phyloP scores from a whole-genome alignment of 176 grass and related monocot genomes.

The Aegilops longissima region DNA sequence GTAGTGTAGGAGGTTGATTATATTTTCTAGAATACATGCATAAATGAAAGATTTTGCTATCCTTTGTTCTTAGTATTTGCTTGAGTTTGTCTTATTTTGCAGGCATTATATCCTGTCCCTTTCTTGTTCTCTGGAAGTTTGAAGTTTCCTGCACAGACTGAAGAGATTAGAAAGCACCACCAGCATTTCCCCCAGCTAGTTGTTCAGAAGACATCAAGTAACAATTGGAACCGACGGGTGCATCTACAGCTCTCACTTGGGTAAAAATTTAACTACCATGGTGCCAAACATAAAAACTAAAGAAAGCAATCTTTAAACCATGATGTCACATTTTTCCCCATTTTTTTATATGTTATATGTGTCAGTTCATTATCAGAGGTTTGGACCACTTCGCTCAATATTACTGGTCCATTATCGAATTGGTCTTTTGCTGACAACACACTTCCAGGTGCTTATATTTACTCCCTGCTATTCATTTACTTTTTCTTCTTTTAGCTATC shows the following conservation, averaged over 20 bases:
- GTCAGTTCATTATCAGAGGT: constrained; percentile 84
- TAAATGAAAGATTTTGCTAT: neutral
- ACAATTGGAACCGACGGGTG: constrained; percentile 57
- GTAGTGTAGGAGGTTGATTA: neutral
- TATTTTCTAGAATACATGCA: neutral
- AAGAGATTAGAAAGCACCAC: constrained; percentile 74
- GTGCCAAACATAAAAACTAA: constrained; percentile 1
- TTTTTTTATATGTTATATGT: constrained; percentile 22
- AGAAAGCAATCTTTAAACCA: neutral
- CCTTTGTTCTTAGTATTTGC: neutral
- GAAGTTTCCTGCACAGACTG: constrained; percentile 57
- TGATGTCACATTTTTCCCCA: constrained; percentile 5
- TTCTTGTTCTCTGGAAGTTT: constrained; percentile 93
- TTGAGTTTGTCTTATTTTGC: constrained; percentile 33
- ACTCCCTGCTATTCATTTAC: constrained; percentile 5
- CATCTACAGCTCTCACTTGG: constrained; percentile 82
- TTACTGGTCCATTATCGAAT: constrained; percentile 91
- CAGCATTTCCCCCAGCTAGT: constrained; percentile 57
- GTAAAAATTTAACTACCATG: constrained; percentile 43
- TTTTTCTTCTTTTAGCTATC: constrained; percentile 10
- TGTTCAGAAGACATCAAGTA: constrained; percentile 41
- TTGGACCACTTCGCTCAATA: constrained; percentile 76
- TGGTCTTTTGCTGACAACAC: constrained; percentile 89
- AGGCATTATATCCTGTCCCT: constrained; percentile 83
- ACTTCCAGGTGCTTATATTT: constrained; percentile 59